Evolutionary conservation across 805 yeast species (phyloP).

Genomic region (Crinitomyces ghanaensis): DNA sequence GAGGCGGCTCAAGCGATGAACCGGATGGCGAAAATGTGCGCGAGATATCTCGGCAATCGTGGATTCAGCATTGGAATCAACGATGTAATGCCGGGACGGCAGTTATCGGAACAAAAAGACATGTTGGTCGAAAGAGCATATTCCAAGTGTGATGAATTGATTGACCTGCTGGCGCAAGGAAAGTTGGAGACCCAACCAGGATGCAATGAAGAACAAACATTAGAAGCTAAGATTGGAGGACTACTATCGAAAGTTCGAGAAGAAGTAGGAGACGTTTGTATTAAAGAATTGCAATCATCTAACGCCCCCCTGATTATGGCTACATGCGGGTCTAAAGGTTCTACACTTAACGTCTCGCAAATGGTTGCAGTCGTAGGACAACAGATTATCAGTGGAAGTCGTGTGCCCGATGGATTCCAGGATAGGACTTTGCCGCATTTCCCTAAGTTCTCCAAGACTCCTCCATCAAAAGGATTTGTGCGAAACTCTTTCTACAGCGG

Average conservation of each 20-base stretch:
- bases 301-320: slow-evolving; percentile 99
- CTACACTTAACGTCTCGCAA: slow-evolving; percentile 94
- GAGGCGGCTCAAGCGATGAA: slow-evolving; percentile 96
- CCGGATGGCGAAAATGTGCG: slow-evolving; percentile 98
- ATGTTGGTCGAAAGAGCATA: slow-evolving; percentile 84
- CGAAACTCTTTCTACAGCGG: slow-evolving; percentile 93
- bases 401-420: slow-evolving; percentile 99
- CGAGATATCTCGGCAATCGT: slow-evolving; percentile 84
- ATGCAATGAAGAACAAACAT: slow-evolving; percentile 95
- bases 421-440: slow-evolving; percentile 97
- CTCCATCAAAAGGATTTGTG: slow-evolving; percentile 96
- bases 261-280: slow-evolving; percentile 97
- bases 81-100: slow-evolving; percentile 89
- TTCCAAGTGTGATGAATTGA: slow-evolving; percentile 80
- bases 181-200: slow-evolving; percentile 97
- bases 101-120: slow-evolving; percentile 69
- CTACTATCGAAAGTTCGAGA: slow-evolving; percentile 93
- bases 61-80: slow-evolving; percentile 96
- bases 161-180: slow-evolving; percentile 66
- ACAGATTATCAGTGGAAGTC: slow-evolving; percentile 95
- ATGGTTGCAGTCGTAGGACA: slow-evolving; percentile 99
- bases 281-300: slow-evolving; percentile 73
- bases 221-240: slow-evolving; percentile 97
- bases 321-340: slow-evolving; percentile 98
- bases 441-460: slow-evolving; percentile 89